Evolutionary conservation across 2,329 filamentous ascomycete species (phyloP).

Genomic region (Aspergillus pseudonomiae): DNA sequence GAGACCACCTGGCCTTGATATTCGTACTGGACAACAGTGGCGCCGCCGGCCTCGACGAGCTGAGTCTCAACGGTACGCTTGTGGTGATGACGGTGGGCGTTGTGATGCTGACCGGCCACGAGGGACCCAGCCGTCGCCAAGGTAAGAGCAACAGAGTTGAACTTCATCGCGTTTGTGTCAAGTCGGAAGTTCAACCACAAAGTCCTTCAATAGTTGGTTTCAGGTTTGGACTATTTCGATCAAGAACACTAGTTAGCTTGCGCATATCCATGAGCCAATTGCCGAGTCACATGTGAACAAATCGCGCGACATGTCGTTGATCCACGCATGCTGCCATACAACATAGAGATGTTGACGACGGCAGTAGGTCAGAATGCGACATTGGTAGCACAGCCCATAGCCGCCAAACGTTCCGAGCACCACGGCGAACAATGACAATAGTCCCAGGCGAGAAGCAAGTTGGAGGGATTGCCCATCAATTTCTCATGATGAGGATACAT

Average conservation of each 20-base stretch:
- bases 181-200: background rate
- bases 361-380: background rate
- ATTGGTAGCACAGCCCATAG: background rate
- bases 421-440: background rate
- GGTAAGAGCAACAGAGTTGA: slow-evolving; percentile 42
- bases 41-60: slow-evolving; percentile 60
- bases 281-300: background rate
- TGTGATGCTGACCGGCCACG: slow-evolving; percentile 46
- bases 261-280: background rate
- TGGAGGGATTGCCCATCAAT: background rate
- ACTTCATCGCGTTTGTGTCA: slow-evolving; percentile 40
- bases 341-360: background rate
- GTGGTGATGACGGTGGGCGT: slow-evolving; percentile 46
- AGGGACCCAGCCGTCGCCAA: slow-evolving; percentile 48
- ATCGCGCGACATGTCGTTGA: background rate
- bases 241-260: background rate
- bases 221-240: background rate
- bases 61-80: slow-evolving; percentile 48
- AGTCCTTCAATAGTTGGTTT: background rate
- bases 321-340: background rate
- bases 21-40: slow-evolving; percentile 71
- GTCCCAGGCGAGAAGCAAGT: background rate
- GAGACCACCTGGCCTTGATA: slow-evolving; percentile 58
- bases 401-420: background rate
- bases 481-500: slow-evolving; percentile 20